Percentiles rank a stretch among this genome's conserved stretches.
These are phyloP conservation scores for Stachybotrys chartarum DNA, from an alignment of 2,329 filamentous ascomycete genomes.

Conservation along the genomic window DNA sequence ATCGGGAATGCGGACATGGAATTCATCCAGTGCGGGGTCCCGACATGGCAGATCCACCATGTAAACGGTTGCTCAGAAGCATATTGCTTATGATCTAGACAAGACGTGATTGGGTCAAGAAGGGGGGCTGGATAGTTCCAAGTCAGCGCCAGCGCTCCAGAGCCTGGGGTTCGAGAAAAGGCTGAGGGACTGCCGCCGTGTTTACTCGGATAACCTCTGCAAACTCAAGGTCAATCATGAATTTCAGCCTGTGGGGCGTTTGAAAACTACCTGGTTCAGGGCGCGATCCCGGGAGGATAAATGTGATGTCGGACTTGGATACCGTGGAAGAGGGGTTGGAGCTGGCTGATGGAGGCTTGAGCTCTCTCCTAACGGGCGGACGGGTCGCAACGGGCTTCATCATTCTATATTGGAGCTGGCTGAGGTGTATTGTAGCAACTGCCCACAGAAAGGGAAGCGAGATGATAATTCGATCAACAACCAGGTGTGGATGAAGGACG, in stretches of 20 bases:
- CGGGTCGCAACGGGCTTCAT: slow-evolving; percentile 4
- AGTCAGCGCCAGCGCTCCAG: slow-evolving; percentile 11
- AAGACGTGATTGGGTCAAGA: too few relatives aligned
- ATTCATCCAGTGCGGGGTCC: slow-evolving; percentile 39
- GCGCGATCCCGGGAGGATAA: not conserved
- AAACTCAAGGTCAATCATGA: not conserved
- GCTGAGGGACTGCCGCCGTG: slow-evolving; percentile 18
- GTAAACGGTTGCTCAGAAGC: too few relatives aligned
- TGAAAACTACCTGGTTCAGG: not conserved
- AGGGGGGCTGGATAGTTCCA: too few relatives aligned
- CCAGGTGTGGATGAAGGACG: too few relatives aligned
- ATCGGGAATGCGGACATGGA: slow-evolving; percentile 55
- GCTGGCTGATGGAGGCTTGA: not conserved
- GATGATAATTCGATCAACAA: too few relatives aligned
- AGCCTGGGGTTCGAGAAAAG: slow-evolving; percentile 24
- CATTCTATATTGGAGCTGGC: not conserved
- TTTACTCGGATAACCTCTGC: slow-evolving; percentile 2
- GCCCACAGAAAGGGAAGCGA: too few relatives aligned
- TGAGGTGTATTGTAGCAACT: too few relatives aligned
- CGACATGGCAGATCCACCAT: too few relatives aligned
- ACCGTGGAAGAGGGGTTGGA: not conserved
- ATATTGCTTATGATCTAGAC: too few relatives aligned
- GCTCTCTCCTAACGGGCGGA: slow-evolving; percentile 5
- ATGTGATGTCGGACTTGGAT: not conserved
- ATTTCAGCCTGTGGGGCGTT: not conserved